Conservation (phyloP, 495 filamentous ascomycete genomes). For the Alectoria sarmentosa region DNA sequence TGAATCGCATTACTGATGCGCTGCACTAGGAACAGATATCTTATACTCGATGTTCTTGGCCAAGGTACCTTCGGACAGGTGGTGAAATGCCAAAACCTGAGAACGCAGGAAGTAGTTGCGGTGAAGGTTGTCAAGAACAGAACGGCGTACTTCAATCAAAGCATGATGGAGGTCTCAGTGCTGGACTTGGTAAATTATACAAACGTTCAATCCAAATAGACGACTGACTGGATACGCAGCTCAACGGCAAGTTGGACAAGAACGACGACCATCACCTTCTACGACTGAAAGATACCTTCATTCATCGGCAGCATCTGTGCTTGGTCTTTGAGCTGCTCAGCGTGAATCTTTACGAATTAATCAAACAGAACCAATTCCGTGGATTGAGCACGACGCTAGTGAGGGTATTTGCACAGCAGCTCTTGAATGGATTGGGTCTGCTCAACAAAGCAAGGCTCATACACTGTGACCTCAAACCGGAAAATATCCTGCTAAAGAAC, state of each 20-base stretch:
- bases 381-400: conserved; percentile 96
- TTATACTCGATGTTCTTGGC: conserved; percentile 95
- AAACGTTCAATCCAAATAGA: background rate
- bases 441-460: conserved; percentile 96
- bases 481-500: conserved; percentile 98
- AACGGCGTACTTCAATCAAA: conserved; percentile 99
- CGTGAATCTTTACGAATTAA: conserved; percentile 97
- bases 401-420: conserved; percentile 94
- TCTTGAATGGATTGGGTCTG: conserved; percentile 84
- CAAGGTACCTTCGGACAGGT: conserved; percentile 99
- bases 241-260: conserved; percentile 98
- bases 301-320: conserved; percentile 95
- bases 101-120: conserved; percentile 95
- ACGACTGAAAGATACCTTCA: conserved; percentile 95
- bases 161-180: conserved; percentile 99
- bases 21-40: conserved; percentile 67
- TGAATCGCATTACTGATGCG: background rate
- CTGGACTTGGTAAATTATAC: conserved; percentile 54
- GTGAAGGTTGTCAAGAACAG: conserved; percentile 99
- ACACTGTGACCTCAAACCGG: conserved; percentile 97
- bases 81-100: conserved; percentile 98
- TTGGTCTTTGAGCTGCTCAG: conserved; percentile 96
- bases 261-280: conserved; percentile 98
- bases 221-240: conserved; percentile 25
- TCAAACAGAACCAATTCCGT: conserved; percentile 99